Conservation (phyloP, 2,329 filamentous ascomycete genomes). For the Incumbomyces delicatus region DNA sequence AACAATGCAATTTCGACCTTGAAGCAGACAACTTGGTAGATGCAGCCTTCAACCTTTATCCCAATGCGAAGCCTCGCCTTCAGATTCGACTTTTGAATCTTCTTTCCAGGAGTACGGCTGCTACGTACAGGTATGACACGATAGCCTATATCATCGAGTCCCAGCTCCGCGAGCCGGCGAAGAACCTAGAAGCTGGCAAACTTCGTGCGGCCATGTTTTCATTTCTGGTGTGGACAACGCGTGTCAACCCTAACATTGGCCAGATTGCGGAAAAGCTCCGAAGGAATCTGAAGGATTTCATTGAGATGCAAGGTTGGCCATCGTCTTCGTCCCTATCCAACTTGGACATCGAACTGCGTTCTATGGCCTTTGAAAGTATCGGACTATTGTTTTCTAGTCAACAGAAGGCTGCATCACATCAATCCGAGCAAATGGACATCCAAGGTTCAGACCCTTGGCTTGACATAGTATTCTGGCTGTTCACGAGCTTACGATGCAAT, state of each 20-base stretch:
- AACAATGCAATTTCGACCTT: constrained; percentile 59
- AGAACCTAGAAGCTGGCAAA: constrained; percentile 65
- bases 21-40: constrained; percentile 57
- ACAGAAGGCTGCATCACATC: constrained; percentile 49
- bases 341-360: constrained; percentile 59
- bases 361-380: constrained; percentile 81
- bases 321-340: constrained; percentile 45
- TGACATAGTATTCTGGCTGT: constrained; percentile 64
- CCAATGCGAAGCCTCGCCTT: constrained; percentile 59
- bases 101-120: constrained; percentile 64
- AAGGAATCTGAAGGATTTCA: constrained; percentile 64
- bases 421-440: constrained; percentile 28
- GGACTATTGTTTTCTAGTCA: constrained; percentile 57
- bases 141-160: constrained; percentile 61
- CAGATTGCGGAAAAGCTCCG: constrained; percentile 50
- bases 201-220: constrained; percentile 73
- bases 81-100: constrained; percentile 67
- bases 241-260: constrained; percentile 57
- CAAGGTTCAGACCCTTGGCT: constrained; percentile 22
- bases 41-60: constrained; percentile 63
- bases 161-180: constrained; percentile 46
- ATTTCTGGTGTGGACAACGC: constrained; percentile 78
- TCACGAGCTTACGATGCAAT: constrained; percentile 73
- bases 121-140: constrained; percentile 58
- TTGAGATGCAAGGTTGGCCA: constrained; percentile 78